Evolutionary conservation across 768 basidiomycete species (phyloP).

Genomic region (Auriscalpium vulgare): DNA sequence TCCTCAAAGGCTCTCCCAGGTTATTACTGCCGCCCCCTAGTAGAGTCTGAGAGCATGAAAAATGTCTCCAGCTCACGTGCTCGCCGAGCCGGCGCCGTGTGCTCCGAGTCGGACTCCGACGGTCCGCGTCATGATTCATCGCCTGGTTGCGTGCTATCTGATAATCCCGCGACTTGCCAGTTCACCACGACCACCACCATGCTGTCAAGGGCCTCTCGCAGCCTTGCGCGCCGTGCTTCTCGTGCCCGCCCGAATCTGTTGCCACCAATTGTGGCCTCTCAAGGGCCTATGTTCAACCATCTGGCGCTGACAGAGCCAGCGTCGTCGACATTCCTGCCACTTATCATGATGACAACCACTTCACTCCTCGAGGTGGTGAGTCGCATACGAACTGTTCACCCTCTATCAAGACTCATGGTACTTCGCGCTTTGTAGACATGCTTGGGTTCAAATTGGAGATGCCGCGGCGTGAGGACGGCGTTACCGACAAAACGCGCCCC

Average conservation of each 20-base stretch:
- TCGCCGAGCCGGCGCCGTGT: no score
- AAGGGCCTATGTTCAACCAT: conserved; percentile 73
- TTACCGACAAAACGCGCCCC: conserved; percentile 63
- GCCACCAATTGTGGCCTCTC: conserved; percentile 13
- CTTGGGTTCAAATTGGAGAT: conserved; percentile 78
- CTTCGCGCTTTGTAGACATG: conserved; percentile 52
- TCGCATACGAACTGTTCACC: neutral
- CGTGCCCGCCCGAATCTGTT: conserved; percentile 22
- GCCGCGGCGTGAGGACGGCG: conserved; percentile 47
- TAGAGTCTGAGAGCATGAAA: no score
- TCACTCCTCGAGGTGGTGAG: conserved; percentile 63
- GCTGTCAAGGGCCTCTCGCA: conserved; percentile 49
- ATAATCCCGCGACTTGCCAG: neutral
- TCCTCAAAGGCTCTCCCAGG: no score
- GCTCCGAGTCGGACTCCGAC: no score
- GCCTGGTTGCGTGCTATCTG: conserved; percentile 7
- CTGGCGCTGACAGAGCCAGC: conserved; percentile 73
- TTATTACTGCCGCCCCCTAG: no score
- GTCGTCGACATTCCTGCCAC: conserved; percentile 74
- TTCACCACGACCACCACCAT: conserved; percentile 26
- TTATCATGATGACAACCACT: conserved; percentile 61
- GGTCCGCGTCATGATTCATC: no score
- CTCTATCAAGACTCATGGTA: neutral
- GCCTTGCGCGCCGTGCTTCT: conserved; percentile 19
- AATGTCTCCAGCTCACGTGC: no score